Conservation (phyloP, 192 early-diverging fungal species). For the Coemansia sp. region DNA sequence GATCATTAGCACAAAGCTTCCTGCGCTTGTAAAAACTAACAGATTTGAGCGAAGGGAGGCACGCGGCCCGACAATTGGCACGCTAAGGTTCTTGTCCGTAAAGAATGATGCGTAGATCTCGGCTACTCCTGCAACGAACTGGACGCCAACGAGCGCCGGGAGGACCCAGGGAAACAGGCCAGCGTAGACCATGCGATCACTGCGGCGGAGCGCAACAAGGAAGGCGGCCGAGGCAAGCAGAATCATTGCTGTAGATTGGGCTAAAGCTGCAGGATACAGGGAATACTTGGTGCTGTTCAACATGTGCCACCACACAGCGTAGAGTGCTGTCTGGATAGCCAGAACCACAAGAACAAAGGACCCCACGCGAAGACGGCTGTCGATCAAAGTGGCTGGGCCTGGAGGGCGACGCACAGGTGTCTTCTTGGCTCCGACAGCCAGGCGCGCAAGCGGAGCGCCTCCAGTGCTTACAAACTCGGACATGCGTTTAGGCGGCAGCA, state of each 20-base stretch:
- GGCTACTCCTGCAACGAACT: background rate
- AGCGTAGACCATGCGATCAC: too few relatives aligned
- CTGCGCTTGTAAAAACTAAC: background rate
- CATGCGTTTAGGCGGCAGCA: too few relatives aligned
- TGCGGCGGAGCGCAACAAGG: too few relatives aligned
- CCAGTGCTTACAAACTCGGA: too few relatives aligned
- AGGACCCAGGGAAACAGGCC: too few relatives aligned
- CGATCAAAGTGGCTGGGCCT: conserved; percentile 5
- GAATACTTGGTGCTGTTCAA: too few relatives aligned
- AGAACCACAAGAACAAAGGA: background rate
- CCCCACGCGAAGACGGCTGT: conserved; percentile 8
- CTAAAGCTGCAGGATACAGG: background rate
- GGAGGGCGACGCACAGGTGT: conserved; percentile 9
- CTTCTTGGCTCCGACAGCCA: too few relatives aligned
- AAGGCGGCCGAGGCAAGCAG: too few relatives aligned
- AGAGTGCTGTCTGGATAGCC: background rate
- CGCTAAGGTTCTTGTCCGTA: conserved; percentile 8
- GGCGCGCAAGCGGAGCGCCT: too few relatives aligned
- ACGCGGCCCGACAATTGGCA: background rate
- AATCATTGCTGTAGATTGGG: background rate
- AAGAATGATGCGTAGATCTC: conserved; percentile 7
- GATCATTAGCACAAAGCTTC: background rate
- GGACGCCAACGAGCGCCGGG: background rate
- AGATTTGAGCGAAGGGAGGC: conserved; percentile 13
- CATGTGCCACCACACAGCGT: background rate